phyloP scores from a whole-genome alignment of 129 eudicot genomes.

The Tagetes erecta region DNA sequence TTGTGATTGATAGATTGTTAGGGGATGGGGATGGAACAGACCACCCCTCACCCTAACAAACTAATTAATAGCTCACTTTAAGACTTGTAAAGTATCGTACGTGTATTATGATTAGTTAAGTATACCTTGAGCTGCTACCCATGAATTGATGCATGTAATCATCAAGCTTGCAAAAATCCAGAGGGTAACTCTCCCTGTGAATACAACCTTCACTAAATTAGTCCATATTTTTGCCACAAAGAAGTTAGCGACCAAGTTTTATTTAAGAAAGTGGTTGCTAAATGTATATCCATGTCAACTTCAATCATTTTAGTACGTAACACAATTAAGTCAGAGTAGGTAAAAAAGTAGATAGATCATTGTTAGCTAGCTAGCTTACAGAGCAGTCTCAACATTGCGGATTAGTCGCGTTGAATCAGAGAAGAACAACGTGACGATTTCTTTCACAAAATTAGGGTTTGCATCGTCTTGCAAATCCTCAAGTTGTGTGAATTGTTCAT shows the following conservation, averaged over 20 bases:
- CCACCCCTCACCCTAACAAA: too few species aligned
- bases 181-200: slow-evolving; percentile 57
- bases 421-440: slow-evolving; percentile 63
- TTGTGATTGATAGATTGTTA: too few species aligned
- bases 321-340: neutral
- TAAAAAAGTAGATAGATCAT: neutral
- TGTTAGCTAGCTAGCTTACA: slow-evolving; percentile 47
- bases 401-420: slow-evolving; percentile 65
- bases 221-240: neutral
- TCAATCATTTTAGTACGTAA: neutral
- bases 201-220: neutral
- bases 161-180: slow-evolving; percentile 71
- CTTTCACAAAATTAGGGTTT: slow-evolving; percentile 89
- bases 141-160: slow-evolving; percentile 83
- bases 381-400: slow-evolving; percentile 52
- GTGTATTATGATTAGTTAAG: neutral
- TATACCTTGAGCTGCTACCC: slow-evolving; percentile 90
- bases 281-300: neutral
- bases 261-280: neutral
- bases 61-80: too few species aligned
- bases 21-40: too few species aligned
- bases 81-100: neutral
- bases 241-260: neutral
- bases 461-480: slow-evolving; percentile 91
- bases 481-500: slow-evolving; percentile 74